Percentiles rank a stretch among this genome's conserved stretches.
These are phyloP conservation scores for Papilionanthe hybrid DNA, from an alignment of 116 monocot genomes.

Conservation along the genomic window DNA sequence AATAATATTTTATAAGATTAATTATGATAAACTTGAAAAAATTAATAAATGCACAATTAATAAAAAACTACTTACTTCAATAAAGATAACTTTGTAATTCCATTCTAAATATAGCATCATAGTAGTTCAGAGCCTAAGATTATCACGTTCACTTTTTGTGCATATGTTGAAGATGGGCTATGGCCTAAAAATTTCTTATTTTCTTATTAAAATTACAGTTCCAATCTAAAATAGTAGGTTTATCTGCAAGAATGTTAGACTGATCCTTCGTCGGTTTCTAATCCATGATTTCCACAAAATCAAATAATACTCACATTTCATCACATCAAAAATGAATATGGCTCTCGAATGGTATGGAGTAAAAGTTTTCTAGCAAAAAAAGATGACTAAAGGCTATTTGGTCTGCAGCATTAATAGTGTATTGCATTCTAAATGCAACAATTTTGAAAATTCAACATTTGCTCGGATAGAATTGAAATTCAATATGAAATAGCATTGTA, in stretches of 20 bases:
- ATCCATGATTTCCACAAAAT: neutral
- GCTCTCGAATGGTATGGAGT: neutral
- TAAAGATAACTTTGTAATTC: neutral
- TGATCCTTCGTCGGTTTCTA: neutral
- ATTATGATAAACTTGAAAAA: too few relatives aligned
- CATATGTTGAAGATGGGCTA: neutral
- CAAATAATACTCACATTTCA: neutral
- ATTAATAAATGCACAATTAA: too few relatives aligned
- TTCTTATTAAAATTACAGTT: neutral
- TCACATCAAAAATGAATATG: neutral
- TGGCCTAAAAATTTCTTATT: constrained; percentile 1
- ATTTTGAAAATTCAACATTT: too few relatives aligned
- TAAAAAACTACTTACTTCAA: neutral
- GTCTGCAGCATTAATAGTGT: too few relatives aligned
- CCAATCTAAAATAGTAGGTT: neutral
- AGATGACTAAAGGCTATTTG: too few relatives aligned
- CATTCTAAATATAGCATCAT: neutral
- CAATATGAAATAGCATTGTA: too few relatives aligned
- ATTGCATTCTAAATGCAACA: too few relatives aligned
- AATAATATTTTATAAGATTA: too few relatives aligned
- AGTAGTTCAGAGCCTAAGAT: neutral
- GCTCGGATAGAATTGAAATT: too few relatives aligned
- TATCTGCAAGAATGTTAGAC: neutral
- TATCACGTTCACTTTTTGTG: neutral
- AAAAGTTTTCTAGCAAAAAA: neutral